Conservation (phyloP, 2,329 filamentous ascomycete species). For the Alternaria arbusti region DNA sequence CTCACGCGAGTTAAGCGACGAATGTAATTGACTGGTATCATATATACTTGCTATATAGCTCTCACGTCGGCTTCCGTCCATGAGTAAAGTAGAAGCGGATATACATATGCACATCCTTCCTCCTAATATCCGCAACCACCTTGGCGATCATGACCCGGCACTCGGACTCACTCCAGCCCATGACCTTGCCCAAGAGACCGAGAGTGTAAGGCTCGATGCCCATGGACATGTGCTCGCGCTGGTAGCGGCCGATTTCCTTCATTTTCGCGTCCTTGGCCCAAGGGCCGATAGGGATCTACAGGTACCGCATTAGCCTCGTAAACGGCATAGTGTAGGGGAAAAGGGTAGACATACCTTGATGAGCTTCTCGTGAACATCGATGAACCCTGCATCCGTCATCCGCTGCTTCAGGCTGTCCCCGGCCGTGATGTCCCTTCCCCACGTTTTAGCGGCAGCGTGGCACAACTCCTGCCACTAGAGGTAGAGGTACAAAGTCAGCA, state of each 20-base stretch:
- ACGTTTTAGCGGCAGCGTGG: constrained; percentile 34
- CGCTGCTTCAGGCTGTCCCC: constrained; percentile 31
- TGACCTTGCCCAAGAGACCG: constrained; percentile 44
- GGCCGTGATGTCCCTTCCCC: constrained; percentile 36
- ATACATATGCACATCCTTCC: constrained; percentile 38
- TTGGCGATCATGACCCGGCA: constrained; percentile 44
- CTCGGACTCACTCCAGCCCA: constrained; percentile 44
- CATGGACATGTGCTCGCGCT: constrained; percentile 44
- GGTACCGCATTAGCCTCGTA: constrained; percentile 4
- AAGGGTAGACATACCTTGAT: constrained; percentile 34
- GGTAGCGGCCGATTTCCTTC: constrained; percentile 57
- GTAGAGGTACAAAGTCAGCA: not conserved
- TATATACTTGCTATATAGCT: not conserved
- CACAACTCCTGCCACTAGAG: constrained; percentile 38
- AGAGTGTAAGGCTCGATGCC: constrained; percentile 47
- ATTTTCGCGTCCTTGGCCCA: constrained; percentile 58
- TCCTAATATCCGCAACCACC: constrained; percentile 39
- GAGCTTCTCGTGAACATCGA: constrained; percentile 42
- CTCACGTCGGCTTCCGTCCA: constrained; percentile 35
- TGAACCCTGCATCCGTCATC: constrained; percentile 41
- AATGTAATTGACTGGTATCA: constrained; percentile 34
- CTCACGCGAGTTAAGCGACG: constrained; percentile 45
- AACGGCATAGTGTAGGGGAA: not conserved
- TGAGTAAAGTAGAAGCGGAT: constrained; percentile 45
- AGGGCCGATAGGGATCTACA: constrained; percentile 41